A percentile compares a stretch with the other conserved stretches of the same genome.
Evolutionary conservation across 1,139 yeast genomes (phyloP).

Genomic region (Spencermartinsiella ligniputridi): DNA sequence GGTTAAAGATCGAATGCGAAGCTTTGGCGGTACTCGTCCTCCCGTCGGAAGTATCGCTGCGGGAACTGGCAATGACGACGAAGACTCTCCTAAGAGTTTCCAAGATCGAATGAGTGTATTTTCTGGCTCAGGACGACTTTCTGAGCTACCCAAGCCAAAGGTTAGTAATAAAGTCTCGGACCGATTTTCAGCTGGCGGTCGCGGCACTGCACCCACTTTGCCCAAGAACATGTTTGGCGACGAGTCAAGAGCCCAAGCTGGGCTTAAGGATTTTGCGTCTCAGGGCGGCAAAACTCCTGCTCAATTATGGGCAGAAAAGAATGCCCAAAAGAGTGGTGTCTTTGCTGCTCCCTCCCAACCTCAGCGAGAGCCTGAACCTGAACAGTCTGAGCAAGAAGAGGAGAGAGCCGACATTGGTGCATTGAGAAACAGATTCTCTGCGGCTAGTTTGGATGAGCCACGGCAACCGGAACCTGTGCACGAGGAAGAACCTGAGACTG

Average conservation of each 20-base stretch:
- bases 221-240: constrained; percentile 44
- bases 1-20: constrained; percentile 41
- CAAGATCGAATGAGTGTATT: constrained; percentile 28
- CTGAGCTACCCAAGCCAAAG: constrained; percentile 65
- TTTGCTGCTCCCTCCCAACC: constrained; percentile 19
- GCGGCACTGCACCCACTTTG: constrained; percentile 33
- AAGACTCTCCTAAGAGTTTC: constrained; percentile 19
- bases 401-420: constrained; percentile 20
- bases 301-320: constrained; percentile 91
- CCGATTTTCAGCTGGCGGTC: constrained; percentile 38
- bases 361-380: constrained; percentile 16
- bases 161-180: constrained; percentile 47
- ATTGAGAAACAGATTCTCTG: constrained; percentile 20
- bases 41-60: neutral
- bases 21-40: constrained; percentile 19
- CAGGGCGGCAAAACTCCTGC: constrained; percentile 88
- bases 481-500: constrained; percentile 8
- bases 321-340: constrained; percentile 40
- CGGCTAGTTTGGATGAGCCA: constrained; percentile 16
- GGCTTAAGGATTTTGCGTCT: constrained; percentile 67
- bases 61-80: constrained; percentile 11
- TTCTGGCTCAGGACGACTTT: constrained; percentile 39
- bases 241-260: constrained; percentile 48
- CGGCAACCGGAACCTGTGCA: constrained; percentile 9
- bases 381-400: constrained; percentile 17